Evolutionary conservation across 768 basidiomycete genomes (phyloP), one percentile per base, ranked within the genome.

Genomic region (Termitomyces sp.): DNA sequence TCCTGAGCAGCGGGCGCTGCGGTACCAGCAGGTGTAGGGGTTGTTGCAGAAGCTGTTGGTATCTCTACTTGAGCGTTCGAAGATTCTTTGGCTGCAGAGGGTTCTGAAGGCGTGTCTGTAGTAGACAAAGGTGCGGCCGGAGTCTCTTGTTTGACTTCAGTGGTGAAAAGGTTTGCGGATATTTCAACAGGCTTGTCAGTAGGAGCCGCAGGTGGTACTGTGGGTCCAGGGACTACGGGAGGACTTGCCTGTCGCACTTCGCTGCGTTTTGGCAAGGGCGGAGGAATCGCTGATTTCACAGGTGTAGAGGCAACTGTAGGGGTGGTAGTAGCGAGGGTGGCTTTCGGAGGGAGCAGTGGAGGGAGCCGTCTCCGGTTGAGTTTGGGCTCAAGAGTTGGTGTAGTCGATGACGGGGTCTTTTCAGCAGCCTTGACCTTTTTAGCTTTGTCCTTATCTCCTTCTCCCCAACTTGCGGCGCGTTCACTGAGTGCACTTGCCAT

Each of bases 401-500:
- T 46, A 36, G 65, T 46, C 32, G 56, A 48, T 29, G 48, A 32
- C 29, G 53, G 17, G 7, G 15, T 49, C 17, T 43, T 14, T 17
- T 36, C 52, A 12, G 63, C 60, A 50, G 59, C 40, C 4, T 56
- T 55, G 15, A 60, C 34, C 48, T 62, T 71, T 67, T 70, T 75
- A 53, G 66, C 66, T 60, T 76, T 79, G 36, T 71, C 71, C 60
- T 76, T 78, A 8, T 81, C 82, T 25, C 74, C 71, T 25, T 73
- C 73, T 54, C 79, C 74, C 87, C 86, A 88, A 66, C 81, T 83
- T 1, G 74, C 80, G 43, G 86, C 86, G 43, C 78, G 76, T 69
- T 86, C 86, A 4, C 83, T 79, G 6, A 89, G 69, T 5, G 83
- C 84, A 59, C 83, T 84, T 0, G 86, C 84, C 76, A 87, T 84